A percentile compares a stretch with the other conserved stretches of the same genome.
Evolutionary conservation across 164 flowering plant species (phyloP).

Genomic region (Kingdonia uniflora): DNA sequence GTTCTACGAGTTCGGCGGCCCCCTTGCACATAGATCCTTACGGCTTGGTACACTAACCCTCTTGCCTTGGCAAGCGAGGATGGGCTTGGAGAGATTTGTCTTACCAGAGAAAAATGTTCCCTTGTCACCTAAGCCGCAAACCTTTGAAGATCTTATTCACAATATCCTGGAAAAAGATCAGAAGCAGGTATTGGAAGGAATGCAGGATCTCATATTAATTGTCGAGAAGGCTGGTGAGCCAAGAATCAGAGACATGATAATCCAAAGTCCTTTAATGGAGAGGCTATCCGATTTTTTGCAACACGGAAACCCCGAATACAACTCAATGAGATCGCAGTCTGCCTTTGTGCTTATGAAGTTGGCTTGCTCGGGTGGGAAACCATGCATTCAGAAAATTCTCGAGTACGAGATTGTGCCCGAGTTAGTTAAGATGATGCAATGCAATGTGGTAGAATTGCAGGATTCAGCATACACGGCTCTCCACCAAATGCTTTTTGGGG

Average conservation of each 20-base stretch:
- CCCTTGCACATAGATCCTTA: constrained; percentile 16
- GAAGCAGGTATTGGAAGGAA: constrained; percentile 24
- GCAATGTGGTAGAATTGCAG: constrained; percentile 25
- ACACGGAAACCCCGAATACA: constrained; percentile 11
- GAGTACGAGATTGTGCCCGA: constrained; percentile 30
- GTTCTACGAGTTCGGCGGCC: constrained; percentile 29
- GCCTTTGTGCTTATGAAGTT: constrained; percentile 37
- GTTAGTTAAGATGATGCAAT: constrained; percentile 37
- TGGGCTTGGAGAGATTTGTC: constrained; percentile 28
- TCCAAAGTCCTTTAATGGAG: constrained; percentile 29
- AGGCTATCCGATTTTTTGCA: constrained; percentile 25
- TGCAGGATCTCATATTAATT: constrained; percentile 37
- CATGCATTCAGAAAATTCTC: constrained; percentile 26
- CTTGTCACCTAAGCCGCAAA: constrained; percentile 24
- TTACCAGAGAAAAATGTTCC: constrained; percentile 15
- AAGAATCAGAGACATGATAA: constrained; percentile 26
- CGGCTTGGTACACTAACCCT: constrained; percentile 22
- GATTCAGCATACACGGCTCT: constrained; percentile 37
- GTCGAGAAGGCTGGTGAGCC: constrained; percentile 30
- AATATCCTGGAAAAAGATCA: constrained; percentile 21
- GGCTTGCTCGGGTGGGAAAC: constrained; percentile 36
- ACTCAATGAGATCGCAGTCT: constrained; percentile 24
- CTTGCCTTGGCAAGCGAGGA: constrained; percentile 44
- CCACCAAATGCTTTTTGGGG: constrained; percentile 35
- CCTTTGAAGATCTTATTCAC: constrained; percentile 28